Percentiles rank a stretch among this genome's conserved stretches.
Evolutionary conservation across 2,329 filamentous ascomycete genomes (phyloP).

Genomic region (Stylonectria norvegica): DNA sequence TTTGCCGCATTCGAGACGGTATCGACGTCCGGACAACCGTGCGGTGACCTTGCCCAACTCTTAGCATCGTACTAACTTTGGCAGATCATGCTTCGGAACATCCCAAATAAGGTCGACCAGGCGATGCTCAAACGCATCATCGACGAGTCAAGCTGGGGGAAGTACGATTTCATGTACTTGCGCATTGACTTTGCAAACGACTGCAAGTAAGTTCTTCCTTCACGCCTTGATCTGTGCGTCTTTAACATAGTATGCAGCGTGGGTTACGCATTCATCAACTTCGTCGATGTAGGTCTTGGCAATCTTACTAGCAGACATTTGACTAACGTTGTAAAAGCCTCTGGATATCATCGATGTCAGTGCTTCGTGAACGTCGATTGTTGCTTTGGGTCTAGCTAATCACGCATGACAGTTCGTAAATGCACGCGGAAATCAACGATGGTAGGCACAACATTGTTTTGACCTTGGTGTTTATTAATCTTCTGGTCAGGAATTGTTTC

Average conservation of each 20-base stretch:
- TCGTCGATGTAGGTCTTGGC: slow-evolving; percentile 62
- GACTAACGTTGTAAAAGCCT: slow-evolving; percentile 51
- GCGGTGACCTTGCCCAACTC: slow-evolving; percentile 28
- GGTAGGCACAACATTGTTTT: slow-evolving; percentile 41
- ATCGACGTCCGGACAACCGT: slow-evolving; percentile 74
- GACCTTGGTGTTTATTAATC: slow-evolving; percentile 2
- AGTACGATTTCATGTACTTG: slow-evolving; percentile 93
- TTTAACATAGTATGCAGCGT: slow-evolving; percentile 55
- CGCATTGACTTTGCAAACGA: slow-evolving; percentile 84
- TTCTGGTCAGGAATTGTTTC: slow-evolving; percentile 64
- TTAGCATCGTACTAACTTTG: slow-evolving; percentile 7
- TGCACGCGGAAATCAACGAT: slow-evolving; percentile 66
- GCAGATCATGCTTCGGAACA: slow-evolving; percentile 91
- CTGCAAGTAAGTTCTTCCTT: slow-evolving; percentile 63
- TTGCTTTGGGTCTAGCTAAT: slow-evolving; percentile 14
- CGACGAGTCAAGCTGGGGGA: slow-evolving; percentile 72
- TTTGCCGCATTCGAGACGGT: slow-evolving; percentile 58
- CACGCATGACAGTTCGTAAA: slow-evolving; percentile 62
- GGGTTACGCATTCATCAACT: slow-evolving; percentile 97
- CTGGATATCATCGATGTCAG: slow-evolving; percentile 69
- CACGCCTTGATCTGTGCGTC: not conserved
- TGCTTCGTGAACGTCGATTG: slow-evolving; percentile 3
- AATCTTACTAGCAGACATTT: not conserved
- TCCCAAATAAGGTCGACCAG: slow-evolving; percentile 85
- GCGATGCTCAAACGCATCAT: slow-evolving; percentile 74